These are phyloP conservation scores for Thoreauomyces humboldtii DNA, from an alignment of 192 early-diverging fungal species.

Conservation along the genomic window DNA sequence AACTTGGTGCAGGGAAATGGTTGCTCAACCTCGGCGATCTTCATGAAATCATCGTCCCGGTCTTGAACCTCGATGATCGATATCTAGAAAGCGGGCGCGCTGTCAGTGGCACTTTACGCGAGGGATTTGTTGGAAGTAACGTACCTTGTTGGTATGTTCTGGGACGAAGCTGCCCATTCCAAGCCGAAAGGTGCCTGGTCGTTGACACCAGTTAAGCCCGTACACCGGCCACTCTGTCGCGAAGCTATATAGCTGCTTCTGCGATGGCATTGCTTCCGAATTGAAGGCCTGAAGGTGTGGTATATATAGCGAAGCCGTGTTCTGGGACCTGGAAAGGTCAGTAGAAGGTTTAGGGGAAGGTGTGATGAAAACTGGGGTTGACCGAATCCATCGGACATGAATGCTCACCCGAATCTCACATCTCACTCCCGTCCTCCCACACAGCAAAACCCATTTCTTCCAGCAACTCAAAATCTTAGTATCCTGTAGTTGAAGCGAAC, in stretches of 20 bases:
- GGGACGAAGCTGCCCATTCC: conserved; percentile 61
- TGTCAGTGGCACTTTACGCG: background rate
- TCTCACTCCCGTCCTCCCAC: too few species aligned
- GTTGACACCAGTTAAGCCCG: conserved; percentile 83
- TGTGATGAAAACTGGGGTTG: too few species aligned
- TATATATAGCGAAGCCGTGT: too few species aligned
- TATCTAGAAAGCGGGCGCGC: conserved; percentile 38
- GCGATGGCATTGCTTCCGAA: too few species aligned
- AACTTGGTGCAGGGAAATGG: conserved; percentile 91
- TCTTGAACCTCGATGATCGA: conserved; percentile 64
- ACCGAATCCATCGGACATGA: too few species aligned
- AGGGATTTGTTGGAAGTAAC: background rate
- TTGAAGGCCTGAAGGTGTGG: too few species aligned
- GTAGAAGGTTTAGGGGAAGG: too few species aligned
- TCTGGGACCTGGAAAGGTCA: too few species aligned
- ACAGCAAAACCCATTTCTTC: too few species aligned
- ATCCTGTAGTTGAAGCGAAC: too few species aligned
- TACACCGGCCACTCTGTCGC: conserved; percentile 80
- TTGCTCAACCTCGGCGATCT: conserved; percentile 72
- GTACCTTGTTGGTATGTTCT: conserved; percentile 38
- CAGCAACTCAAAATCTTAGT: too few species aligned
- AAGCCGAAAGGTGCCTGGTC: conserved; percentile 71
- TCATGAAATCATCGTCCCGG: conserved; percentile 58
- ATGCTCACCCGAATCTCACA: too few species aligned
- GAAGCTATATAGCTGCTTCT: conserved; percentile 24